These are phyloP conservation scores for Mycena metata DNA, from an alignment of 768 basidiomycete species.

Conservation along the genomic window DNA sequence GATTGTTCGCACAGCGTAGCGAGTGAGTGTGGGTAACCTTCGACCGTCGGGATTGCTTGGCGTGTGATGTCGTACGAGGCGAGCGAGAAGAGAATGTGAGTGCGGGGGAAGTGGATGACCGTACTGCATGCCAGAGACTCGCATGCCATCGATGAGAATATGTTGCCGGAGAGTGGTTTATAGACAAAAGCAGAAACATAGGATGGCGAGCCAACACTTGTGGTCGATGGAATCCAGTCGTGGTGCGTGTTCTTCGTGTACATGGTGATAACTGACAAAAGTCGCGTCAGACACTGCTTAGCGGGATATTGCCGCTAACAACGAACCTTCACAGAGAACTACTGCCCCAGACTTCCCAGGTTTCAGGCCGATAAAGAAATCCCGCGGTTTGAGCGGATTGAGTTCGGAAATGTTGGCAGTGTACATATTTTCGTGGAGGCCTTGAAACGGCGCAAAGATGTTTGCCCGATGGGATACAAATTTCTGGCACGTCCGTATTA, in stretches of 20 bases:
- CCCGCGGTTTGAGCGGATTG: conserved; percentile 6
- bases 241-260: conserved; percentile 16
- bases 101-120: conserved; percentile 6
- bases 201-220: conserved; percentile 10
- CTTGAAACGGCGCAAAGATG: conserved; percentile 21
- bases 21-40: neutral
- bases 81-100: conserved; percentile 17
- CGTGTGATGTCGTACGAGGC: neutral
- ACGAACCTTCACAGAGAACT: conserved; percentile 2
- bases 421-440: conserved; percentile 31
- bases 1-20: neutral
- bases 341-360: neutral
- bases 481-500: neutral
- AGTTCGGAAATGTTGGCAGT: conserved; percentile 17
- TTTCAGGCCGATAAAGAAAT: conserved; percentile 6
- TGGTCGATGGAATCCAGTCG: conserved; percentile 11
- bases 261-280: conserved; percentile 6
- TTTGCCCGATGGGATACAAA: neutral
- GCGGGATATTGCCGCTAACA: neutral
- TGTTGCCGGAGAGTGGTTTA: neutral
- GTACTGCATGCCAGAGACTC: neutral
- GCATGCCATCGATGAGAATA: conserved; percentile 9
- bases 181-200: conserved; percentile 8
- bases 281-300: no score
- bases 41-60: neutral